A percentile compares a stretch with the other conserved stretches of the same genome.
phyloP scores from a whole-genome alignment of 2,329 filamentous ascomycete species.

The Diplodia scrobiculata region DNA sequence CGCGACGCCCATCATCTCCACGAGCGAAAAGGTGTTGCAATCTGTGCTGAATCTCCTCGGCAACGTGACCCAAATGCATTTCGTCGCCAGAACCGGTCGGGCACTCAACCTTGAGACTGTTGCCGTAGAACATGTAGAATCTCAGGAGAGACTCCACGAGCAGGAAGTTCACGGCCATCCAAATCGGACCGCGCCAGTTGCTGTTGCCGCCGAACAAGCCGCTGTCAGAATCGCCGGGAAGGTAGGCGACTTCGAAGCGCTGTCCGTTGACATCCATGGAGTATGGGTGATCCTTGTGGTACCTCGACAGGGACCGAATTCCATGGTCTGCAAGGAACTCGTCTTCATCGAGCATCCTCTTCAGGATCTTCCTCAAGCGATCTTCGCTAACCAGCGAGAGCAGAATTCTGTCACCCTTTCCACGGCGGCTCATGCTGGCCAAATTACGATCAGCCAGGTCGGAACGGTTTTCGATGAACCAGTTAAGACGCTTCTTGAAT shows the following conservation, averaged over 20 bases:
- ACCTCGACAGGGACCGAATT: constrained; percentile 88
- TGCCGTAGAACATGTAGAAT: constrained; percentile 95
- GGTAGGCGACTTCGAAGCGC: constrained; percentile 81
- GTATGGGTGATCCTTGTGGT: constrained; percentile 84
- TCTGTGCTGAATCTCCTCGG: constrained; percentile 92
- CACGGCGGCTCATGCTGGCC: constrained; percentile 85
- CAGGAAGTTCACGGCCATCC: constrained; percentile 94
- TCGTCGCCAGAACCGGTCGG: constrained; percentile 89
- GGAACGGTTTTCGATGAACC: constrained; percentile 86
- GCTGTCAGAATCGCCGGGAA: constrained; percentile 94
- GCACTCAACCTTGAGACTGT: constrained; percentile 85
- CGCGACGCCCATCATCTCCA: constrained; percentile 80
- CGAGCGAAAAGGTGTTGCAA: constrained; percentile 88
- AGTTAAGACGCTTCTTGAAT: constrained; percentile 90
- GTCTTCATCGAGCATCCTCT: constrained; percentile 88
- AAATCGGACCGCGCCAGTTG: constrained; percentile 94
- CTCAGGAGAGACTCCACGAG: constrained; percentile 91
- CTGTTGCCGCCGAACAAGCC: constrained; percentile 95
- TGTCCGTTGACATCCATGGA: constrained; percentile 96
- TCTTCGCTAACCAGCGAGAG: constrained; percentile 91
- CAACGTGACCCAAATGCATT: constrained; percentile 94
- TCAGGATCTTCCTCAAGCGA: constrained; percentile 82
- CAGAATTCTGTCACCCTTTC: constrained; percentile 84
- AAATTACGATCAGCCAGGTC: constrained; percentile 93
- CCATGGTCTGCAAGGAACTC: constrained; percentile 91